Base-by-base conservation (phyloP, 2,329 filamentous ascomycete species). In the Monilinia fructicola region DNA sequence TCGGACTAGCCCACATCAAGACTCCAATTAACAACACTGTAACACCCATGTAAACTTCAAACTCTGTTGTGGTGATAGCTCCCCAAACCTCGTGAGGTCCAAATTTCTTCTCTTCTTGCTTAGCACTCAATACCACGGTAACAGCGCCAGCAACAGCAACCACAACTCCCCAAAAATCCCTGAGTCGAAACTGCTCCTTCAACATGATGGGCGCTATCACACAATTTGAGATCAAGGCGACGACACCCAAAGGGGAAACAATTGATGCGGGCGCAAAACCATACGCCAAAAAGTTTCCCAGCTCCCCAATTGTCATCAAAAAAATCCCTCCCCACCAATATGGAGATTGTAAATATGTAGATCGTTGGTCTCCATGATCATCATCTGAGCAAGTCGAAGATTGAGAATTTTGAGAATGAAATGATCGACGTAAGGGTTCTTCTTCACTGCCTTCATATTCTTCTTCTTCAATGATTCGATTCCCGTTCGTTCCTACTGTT, bases 251-350 rank as follows among this genome's bases (percentile, higher is more conserved):
- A 0, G 95, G 95, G 44, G 93, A 97, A 53, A 99, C 95, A 73
- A 99, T 97, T 18, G 95, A 98, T 10, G 95, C 95, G 4, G 95
- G 95, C 40, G 95, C 95, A 77, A 99, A 99, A 31, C 95, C 95
- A 75, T 99, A 99, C 0, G 95, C 95, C 70, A 99, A 81, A 76
- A 99, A 99, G 77, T 99, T 99, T 62, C 95, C 95, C 76, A 91
- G 90, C 80, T 99, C 95, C 67, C 95, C 95, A 31, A 97, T 81
- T 0, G 89, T 92, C 86, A 99, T 99, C 68, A 99, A 83, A 21
- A 96, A 85, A 71, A 98, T 94, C 26, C 95, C 95, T 42, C 89
- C 80, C 95, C 95, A 99, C 95, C 95, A 99, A 76, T 95, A 97
- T 1, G 93, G 92, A 46, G 93, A 97, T 70, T 87, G 88, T 68